Conservation (phyloP, 2,329 filamentous ascomycete species). For the Uncinocarpus reesii region DNA sequence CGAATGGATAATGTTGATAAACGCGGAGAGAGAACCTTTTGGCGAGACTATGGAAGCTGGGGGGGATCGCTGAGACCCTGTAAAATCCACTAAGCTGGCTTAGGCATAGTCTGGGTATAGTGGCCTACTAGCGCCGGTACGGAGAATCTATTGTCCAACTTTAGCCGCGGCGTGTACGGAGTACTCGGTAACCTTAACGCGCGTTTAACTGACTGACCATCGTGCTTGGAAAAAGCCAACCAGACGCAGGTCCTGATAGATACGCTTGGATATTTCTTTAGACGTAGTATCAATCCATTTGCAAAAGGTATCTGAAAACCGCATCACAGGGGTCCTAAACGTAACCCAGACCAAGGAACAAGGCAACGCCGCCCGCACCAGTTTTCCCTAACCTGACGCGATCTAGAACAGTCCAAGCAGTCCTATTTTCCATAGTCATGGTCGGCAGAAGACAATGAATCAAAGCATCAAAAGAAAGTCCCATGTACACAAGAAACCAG, state of each 20-base stretch:
- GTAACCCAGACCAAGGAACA: conserved; percentile 6
- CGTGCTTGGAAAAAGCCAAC: too few relatives aligned
- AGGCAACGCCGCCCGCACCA: conserved; percentile 36
- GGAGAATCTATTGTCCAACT: background rate
- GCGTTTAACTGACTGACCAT: background rate
- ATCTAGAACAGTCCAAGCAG: conserved; percentile 29
- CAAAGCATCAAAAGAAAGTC: conserved; percentile 23
- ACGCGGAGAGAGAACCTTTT: conserved; percentile 9
- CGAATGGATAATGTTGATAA: background rate
- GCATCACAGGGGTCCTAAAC: background rate
- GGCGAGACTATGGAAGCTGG: background rate
- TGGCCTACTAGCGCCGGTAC: background rate
- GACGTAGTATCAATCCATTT: conserved; percentile 5
- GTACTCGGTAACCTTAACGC: background rate
- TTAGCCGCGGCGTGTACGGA: too few relatives aligned
- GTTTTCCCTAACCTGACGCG: conserved; percentile 36
- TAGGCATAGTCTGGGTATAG: background rate
- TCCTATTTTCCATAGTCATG: conserved; percentile 14
- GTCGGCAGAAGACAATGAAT: conserved; percentile 22
- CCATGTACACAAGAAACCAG: conserved; percentile 35
- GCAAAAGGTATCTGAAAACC: conserved; percentile 4
- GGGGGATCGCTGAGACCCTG: conserved; percentile 12
- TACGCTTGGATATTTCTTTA: too few relatives aligned
- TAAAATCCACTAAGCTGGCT: conserved; percentile 6
- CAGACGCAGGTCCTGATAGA: too few relatives aligned